phyloP scores from a whole-genome alignment of 2,329 filamentous ascomycete species.

The Venturia aucupariae region DNA sequence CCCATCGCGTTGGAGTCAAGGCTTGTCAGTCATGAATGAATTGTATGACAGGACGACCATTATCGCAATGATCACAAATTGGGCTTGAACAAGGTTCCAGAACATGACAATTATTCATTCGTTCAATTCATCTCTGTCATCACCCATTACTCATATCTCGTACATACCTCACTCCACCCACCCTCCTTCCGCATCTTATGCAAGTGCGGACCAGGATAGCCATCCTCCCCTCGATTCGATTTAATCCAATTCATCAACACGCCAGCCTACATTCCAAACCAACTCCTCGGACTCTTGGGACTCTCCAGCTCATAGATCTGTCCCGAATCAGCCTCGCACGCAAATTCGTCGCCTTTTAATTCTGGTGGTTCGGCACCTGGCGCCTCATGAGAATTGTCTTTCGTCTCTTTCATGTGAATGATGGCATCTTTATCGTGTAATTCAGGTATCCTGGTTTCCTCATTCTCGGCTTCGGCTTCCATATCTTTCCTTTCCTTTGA shows the following conservation, averaged over 20 bases:
- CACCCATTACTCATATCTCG: background rate
- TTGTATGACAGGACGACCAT: no score
- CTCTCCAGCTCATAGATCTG: background rate
- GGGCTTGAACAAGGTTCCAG: no score
- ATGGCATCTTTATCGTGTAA: background rate
- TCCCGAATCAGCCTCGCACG: background rate
- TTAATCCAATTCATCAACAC: background rate
- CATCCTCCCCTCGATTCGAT: background rate
- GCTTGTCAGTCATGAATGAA: no score
- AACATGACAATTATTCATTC: background rate
- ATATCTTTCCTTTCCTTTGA: background rate
- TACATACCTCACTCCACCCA: background rate
- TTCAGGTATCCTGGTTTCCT: constrained; percentile 11
- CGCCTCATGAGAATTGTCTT: background rate
- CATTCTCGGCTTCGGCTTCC: background rate
- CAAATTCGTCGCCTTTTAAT: background rate
- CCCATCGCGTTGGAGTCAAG: no score
- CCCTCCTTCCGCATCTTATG: background rate
- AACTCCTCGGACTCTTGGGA: background rate
- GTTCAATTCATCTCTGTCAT: background rate
- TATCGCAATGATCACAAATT: no score
- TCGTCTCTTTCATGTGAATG: background rate
- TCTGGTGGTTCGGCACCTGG: background rate
- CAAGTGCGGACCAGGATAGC: background rate
- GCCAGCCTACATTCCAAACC: background rate